Evolutionary conservation across 495 filamentous ascomycete genomes (phyloP).

Genomic region (Apiosordaria backusii): DNA sequence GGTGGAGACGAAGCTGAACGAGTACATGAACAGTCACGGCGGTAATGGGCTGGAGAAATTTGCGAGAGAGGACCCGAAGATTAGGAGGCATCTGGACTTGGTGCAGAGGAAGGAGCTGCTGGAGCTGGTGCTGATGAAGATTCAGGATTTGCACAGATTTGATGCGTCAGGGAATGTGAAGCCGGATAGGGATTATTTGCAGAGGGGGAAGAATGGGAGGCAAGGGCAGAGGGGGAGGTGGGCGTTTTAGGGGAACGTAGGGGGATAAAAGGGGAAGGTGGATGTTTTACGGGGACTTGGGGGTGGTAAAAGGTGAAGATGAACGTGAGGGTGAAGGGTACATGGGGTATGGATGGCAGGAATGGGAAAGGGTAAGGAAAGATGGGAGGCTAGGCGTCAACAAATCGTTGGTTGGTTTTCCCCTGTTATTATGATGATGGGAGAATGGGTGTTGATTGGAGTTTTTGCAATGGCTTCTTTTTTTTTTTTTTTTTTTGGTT

Average conservation of each 20-base stretch:
- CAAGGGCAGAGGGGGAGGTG: neutral
- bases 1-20: constrained; percentile 80
- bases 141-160: constrained; percentile 78
- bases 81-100: constrained; percentile 83
- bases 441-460: neutral
- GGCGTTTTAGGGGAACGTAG: neutral
- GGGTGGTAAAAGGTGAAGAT: too few relatives aligned
- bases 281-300: too few relatives aligned
- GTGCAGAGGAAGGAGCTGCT: constrained; percentile 88
- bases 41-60: constrained; percentile 81
- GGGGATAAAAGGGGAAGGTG: neutral
- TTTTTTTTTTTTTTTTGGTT: neutral
- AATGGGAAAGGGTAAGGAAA: neutral
- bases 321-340: neutral
- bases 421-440: neutral
- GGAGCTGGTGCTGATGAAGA: constrained; percentile 89
- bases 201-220: neutral
- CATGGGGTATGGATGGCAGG: neutral
- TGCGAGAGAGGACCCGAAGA: constrained; percentile 85
- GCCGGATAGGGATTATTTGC: neutral
- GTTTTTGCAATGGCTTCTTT: neutral
- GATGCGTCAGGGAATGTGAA: neutral
- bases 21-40: constrained; percentile 55
- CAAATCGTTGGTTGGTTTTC: neutral
- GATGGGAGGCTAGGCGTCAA: neutral